Base-by-base conservation (phyloP, 1,284 basidiomycete genomes). In the Rhodotorula sp. region DNA sequence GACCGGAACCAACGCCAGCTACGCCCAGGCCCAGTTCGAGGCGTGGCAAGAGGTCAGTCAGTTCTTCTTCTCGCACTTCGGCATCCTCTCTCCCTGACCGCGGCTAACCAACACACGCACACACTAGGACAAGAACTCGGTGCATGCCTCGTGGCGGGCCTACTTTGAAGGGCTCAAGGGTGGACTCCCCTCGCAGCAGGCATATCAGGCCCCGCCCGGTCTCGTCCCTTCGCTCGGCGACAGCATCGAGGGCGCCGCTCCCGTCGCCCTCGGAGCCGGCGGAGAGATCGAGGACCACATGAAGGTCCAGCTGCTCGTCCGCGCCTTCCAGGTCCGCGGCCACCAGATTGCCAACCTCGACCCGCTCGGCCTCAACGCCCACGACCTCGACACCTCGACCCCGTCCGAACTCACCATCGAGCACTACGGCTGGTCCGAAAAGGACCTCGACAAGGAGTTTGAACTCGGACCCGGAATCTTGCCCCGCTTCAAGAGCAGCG, bases 291-390 rank as follows among this genome's bases (percentile, higher is more conserved):
- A 95, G 73, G 94, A 96, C 80, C 95, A 98, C 83, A 84, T 99
- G 76, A 99, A 97, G 87, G 89, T 93, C 31, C 95, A 97, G 90
- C 87, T 97, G 48, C 89, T 97, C 74, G 93, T 98, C 70, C 91
- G 96, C 78, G 96, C 97, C 12, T 99, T 97, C 84, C 96, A 99
- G 89, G 96, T 99, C 46, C 92, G 95, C 70, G 96, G 97, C 49
- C 97, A 99, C 82, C 93, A 97, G 81, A 87, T 96, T 77, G 97
- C 96, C 67, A 90, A 95, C 78, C 87, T 99, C 71, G 96, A 99
- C 81, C 96, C 96, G 51, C 88, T 99, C 43, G 93, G 93, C 58
- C 95, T 99, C 79, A 85, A 92, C 72, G 89, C 95, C 79, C 87
- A 93, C 62, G 95, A 98, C 81, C 87, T 97, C 64, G 87, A 87